Evolutionary conservation across 2,329 filamentous ascomycete species (phyloP).

Genomic region (Aspergillus oerlinghausenensis): DNA sequence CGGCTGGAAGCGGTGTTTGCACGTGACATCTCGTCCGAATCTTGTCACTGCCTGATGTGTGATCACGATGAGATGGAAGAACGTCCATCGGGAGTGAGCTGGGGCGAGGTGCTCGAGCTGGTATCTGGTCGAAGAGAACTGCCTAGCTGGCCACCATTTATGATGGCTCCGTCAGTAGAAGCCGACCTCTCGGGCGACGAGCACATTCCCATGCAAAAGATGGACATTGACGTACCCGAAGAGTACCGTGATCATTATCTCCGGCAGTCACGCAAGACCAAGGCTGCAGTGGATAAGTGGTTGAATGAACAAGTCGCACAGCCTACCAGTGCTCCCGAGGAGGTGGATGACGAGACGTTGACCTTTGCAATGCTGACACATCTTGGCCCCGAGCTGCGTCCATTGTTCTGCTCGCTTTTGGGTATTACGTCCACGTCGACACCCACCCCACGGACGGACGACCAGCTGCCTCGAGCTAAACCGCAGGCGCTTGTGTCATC

Average conservation of each 20-base stretch:
- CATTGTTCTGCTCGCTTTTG: slow-evolving; percentile 76
- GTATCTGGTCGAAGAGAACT: slow-evolving; percentile 84
- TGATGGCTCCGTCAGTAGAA: slow-evolving; percentile 57
- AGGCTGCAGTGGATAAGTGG: slow-evolving; percentile 87
- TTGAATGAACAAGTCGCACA: slow-evolving; percentile 73
- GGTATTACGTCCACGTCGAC: slow-evolving; percentile 50
- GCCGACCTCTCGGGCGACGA: slow-evolving; percentile 53
- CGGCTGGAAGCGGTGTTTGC: slow-evolving; percentile 92
- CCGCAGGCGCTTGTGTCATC: slow-evolving; percentile 71
- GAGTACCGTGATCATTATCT: slow-evolving; percentile 91
- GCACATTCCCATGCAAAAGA: slow-evolving; percentile 63
- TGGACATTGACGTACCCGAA: slow-evolving; percentile 91
- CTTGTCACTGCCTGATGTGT: slow-evolving; percentile 85
- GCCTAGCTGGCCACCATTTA: slow-evolving; percentile 84
- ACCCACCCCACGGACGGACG: slow-evolving; percentile 57
- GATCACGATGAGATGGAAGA: slow-evolving; percentile 58
- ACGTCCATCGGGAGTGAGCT: slow-evolving; percentile 65
- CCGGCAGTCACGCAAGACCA: slow-evolving; percentile 86
- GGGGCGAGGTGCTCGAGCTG: slow-evolving; percentile 92
- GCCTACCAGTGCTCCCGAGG: slow-evolving; percentile 70
- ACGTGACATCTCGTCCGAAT: slow-evolving; percentile 78
- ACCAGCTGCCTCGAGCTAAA: slow-evolving; percentile 61
- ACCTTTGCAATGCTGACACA: slow-evolving; percentile 92
- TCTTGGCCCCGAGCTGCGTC: slow-evolving; percentile 68
- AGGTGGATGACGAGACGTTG: slow-evolving; percentile 90